These are phyloP conservation scores for Rhizophlyctis rosea DNA, from an alignment of 192 early-diverging fungal genomes.

Conservation along the genomic window DNA sequence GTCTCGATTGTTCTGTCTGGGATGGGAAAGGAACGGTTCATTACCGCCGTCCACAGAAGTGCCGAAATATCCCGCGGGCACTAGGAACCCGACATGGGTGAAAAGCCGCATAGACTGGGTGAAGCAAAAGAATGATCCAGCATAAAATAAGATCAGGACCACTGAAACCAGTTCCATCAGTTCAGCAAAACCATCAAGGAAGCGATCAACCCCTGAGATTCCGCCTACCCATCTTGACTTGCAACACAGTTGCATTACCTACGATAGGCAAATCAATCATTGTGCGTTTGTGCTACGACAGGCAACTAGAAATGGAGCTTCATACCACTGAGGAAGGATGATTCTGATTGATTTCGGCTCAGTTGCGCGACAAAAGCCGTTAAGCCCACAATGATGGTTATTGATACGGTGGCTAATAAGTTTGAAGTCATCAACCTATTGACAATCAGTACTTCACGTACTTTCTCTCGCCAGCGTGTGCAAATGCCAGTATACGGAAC, in stretches of 20 bases:
- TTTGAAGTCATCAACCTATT: slow-evolving; percentile 8
- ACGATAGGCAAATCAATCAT: too few relatives aligned
- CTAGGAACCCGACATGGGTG: slow-evolving; percentile 7
- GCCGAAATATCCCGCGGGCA: neutral
- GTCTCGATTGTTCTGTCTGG: neutral
- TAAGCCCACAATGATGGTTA: slow-evolving; percentile 3
- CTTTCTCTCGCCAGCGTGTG: too few relatives aligned
- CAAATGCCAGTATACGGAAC: slow-evolving; percentile 1
- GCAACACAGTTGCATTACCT: neutral
- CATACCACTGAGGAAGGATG: slow-evolving; percentile 1
- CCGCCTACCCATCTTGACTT: slow-evolving; percentile 2
- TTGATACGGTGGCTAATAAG: slow-evolving; percentile 3
- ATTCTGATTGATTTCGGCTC: neutral
- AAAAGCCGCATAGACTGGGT: slow-evolving; percentile 21
- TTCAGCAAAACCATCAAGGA: neutral
- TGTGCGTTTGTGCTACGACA: too few relatives aligned
- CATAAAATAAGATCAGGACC: slow-evolving; percentile 4
- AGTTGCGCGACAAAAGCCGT: slow-evolving; percentile 6
- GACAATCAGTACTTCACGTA: too few relatives aligned
- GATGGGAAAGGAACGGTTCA: neutral
- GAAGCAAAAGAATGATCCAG: slow-evolving; percentile 12
- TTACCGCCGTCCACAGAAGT: neutral
- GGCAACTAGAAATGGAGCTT: too few relatives aligned
- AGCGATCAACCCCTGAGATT: neutral
- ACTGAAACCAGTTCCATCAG: slow-evolving; percentile 1